A percentile compares a stretch with the other conserved stretches of the same genome.
phyloP scores from a whole-genome alignment of 108 stramenopile genomes.

The Nannochloropsis gaditana region DNA sequence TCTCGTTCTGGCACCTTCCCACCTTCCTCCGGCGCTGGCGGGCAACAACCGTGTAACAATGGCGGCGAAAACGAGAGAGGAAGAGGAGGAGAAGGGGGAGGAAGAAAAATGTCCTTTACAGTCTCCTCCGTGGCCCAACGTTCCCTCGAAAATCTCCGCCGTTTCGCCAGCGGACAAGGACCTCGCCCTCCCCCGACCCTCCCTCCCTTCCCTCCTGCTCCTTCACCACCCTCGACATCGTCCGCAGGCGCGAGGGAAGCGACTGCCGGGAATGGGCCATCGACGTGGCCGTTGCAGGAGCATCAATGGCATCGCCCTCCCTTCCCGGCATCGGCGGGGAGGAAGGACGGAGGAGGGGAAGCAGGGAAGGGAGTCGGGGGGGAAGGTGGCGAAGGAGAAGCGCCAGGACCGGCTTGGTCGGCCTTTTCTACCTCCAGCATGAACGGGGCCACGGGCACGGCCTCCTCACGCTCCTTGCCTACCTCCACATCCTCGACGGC shows the following conservation, averaged over 20 bases:
- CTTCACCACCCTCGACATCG: neutral
- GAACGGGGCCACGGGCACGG: neutral
- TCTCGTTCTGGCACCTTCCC: too few relatives aligned
- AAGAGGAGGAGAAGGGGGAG: neutral
- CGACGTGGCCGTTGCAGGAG: constrained; percentile 1
- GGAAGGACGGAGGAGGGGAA: neutral
- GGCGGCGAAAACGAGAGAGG: neutral
- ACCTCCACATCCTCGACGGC: neutral
- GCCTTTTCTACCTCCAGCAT: neutral
- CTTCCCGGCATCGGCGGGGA: neutral
- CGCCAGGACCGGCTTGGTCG: neutral
- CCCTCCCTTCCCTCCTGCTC: neutral
- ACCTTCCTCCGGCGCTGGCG: too few relatives aligned
- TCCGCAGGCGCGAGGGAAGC: neutral
- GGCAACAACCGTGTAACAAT: neutral
- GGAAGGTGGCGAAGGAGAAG: constrained; percentile 2
- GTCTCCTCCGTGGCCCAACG: neutral
- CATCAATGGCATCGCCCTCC: neutral
- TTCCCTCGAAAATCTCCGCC: neutral
- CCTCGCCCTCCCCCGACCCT: neutral
- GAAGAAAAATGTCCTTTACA: neutral
- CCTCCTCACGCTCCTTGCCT: too few relatives aligned
- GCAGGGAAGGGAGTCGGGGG: neutral
- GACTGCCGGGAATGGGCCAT: neutral
- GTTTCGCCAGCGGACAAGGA: neutral